Evolutionary conservation across 352 stramenopile genomes (phyloP), one percentile per base, ranked within the genome.

Genomic region (Phytophthora vignae): DNA sequence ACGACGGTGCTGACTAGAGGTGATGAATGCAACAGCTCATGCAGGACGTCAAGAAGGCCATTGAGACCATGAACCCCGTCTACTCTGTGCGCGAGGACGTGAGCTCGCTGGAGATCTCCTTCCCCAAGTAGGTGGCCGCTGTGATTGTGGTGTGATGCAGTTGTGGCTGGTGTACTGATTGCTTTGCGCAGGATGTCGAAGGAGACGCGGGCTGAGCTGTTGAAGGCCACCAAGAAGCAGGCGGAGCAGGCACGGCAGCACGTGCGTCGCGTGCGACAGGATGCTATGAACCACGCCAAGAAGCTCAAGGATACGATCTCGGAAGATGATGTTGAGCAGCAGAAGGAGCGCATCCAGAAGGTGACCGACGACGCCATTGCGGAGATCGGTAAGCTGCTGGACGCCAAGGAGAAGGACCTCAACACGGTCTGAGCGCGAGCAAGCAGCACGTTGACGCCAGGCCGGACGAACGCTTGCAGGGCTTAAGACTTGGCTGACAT

Each of bases 221-320:
- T 88, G 22, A 96, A 94, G 73, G 85, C 83, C 8, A 83, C 75
- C 3, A 94, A 94, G 78, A 96, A 96, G 67, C 87, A 96, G 68
- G 89, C 87, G 17, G 89, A 96, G 67, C 73, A 86, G 66, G 85
- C 89, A 52, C 87, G 89, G 3, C 87, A 95, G 75, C 89, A 96
- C 58, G 81, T 96, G 70, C 89, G 89, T 46, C 89, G 89, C 61
- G 89, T 94, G 71, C 89, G 89, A 17, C 89, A 96, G 71, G 89
- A 96, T 66, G 82, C 87, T 42, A 96, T 96, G 89, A 92, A 89
- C 72, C 75, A 88, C 31, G 74, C 78, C 49, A 94, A 94, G 81
- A 94, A 94, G 69, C 82, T 93, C 64, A 96, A 96, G 74, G 87
- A 94, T 27, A 62, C 70, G 21, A 74, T 94, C 58, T 91, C 89